phyloP scores from a whole-genome alignment of 202 grass and related monocot species.

The Hordeum pubiflorum region DNA sequence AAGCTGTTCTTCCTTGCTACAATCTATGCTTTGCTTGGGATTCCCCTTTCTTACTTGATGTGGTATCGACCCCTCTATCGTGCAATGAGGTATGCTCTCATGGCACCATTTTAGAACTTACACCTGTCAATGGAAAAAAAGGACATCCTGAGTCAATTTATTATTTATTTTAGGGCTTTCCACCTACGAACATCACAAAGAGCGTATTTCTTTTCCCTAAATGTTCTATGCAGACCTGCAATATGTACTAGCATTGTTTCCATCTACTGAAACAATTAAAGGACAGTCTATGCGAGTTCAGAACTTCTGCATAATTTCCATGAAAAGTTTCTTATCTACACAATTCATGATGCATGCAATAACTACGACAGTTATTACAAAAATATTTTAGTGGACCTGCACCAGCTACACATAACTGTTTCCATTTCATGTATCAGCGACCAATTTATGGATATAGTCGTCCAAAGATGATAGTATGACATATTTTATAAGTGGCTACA shows the following conservation, averaged over 20 bases:
- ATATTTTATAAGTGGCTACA: neutral
- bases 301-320: neutral
- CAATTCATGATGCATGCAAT: neutral
- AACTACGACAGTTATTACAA: neutral
- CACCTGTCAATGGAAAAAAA: neutral
- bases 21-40: conserved; percentile 70
- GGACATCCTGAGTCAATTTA: neutral
- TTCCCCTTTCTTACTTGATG: conserved; percentile 71
- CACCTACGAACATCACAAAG: neutral
- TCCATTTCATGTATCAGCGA: conserved; percentile 12
- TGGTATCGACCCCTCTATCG: conserved; percentile 83
- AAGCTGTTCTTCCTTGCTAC: conserved; percentile 78
- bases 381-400: neutral
- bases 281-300: neutral
- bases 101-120: neutral
- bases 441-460: neutral
- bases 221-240: neutral
- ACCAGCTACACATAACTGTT: neutral
- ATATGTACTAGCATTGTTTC: neutral
- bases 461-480: neutral
- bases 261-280: neutral
- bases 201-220: neutral
- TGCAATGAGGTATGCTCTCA: conserved; percentile 66
- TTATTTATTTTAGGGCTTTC: neutral
- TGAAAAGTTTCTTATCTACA: neutral